Evolutionary conservation across 2,329 filamentous ascomycete species (phyloP), one percentile per base, ranked within the genome.

Genomic region (Aspergillaceae sp.): DNA sequence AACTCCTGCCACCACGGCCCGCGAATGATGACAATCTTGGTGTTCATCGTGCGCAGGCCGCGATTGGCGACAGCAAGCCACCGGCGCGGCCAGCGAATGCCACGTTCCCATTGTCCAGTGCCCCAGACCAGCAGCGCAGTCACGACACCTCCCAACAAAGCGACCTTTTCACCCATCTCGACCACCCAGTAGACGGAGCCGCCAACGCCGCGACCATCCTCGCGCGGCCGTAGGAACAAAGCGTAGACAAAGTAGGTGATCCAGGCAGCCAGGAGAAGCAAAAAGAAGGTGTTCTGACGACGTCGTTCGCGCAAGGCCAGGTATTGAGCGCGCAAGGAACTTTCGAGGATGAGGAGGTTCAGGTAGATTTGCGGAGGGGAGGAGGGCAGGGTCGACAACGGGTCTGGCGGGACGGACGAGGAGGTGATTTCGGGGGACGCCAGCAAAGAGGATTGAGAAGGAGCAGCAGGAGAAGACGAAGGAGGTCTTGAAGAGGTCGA

Each of bases 131-230:
- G 74, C 38, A 89, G 76, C 33, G 81, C 85, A 0, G 90, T 96
- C 49, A 96, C 84, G 48, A 94, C 78, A 41, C 92, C 92, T 27
- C 88, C 89, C 68, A 94, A 86, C 61, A 96, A 85, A 59, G 87
- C 91, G 44, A 98, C 80, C 66, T 92, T 94, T 70, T 97, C 87
- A 5, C 80, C 79, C 63, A 86, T 87, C 60, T 97, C 91, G 3
- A 97, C 80, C 29, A 94, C 83, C 91, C 91, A 97, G 75, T 98
- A 98, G 44, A 95, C 88, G 9, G 85, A 91, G 30, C 92, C 91
- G 44, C 92, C 92, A 4, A 95, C 82, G 34, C 91, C 91, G 55
- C 79, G 82, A 54, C 91, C 91, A 73, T 97, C 91, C 67, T 96
- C 91, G 54, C 91, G 82, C n/a, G 90, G 90, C n/a, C 88, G 86